These are phyloP conservation scores for Coleophoma crateriformis DNA, from an alignment of 2,329 filamentous ascomycete genomes.

Conservation along the genomic window DNA sequence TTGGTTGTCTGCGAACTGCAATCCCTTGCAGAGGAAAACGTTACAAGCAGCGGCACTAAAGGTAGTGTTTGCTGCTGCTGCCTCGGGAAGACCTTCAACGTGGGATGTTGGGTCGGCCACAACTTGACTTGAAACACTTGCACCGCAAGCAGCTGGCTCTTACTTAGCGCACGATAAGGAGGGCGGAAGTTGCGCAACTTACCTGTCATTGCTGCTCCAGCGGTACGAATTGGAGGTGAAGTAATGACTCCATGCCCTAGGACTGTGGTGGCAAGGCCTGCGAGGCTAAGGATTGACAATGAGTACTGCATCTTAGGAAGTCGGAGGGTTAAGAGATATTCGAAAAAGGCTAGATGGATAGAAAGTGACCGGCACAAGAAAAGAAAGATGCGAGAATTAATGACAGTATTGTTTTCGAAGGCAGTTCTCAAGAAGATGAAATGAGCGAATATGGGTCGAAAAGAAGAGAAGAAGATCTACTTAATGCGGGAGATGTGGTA, in stretches of 20 bases:
- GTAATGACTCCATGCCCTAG: conserved; percentile 39
- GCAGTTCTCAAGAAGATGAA: background rate
- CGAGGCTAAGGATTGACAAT: background rate
- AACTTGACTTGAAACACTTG: conserved; percentile 29
- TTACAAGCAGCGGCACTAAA: conserved; percentile 26
- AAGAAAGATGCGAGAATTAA: background rate
- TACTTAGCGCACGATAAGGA: too few relatives aligned
- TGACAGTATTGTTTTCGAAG: background rate
- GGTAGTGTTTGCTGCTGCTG: conserved; percentile 26
- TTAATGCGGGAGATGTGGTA: background rate
- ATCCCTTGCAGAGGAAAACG: conserved; percentile 41
- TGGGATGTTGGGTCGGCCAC: conserved; percentile 18
- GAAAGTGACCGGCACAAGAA: background rate
- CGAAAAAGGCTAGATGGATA: background rate
- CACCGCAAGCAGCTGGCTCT: conserved; percentile 31
- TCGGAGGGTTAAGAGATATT: background rate
- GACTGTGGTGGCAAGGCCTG: conserved; percentile 21
- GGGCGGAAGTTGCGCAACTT: background rate
- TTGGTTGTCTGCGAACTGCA: conserved; percentile 37
- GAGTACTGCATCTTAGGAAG: background rate
- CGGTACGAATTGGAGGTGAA: conserved; percentile 31
- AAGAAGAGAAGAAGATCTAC: background rate
- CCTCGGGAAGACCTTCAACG: conserved; percentile 26
- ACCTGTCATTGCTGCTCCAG: conserved; percentile 34
- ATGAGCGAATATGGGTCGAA: background rate